These are phyloP conservation scores for Craterostigma plantagineum DNA, from an alignment of 257 asterid species.

Conservation along the genomic window DNA sequence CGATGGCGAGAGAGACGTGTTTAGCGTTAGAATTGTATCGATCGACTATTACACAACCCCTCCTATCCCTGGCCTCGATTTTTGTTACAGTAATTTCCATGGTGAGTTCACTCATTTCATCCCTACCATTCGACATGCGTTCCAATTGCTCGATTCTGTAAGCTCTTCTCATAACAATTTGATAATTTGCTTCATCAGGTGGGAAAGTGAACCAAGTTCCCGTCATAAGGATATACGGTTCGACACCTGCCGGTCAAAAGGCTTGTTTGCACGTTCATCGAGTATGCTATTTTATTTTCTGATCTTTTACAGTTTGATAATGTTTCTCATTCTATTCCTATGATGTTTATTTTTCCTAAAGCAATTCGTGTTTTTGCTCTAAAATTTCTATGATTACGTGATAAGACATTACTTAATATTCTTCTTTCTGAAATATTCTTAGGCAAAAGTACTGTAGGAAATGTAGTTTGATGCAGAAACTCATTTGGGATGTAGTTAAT, in stretches of 20 bases:
- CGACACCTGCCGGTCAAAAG: conserved; percentile 92
- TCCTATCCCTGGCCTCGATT: conserved; percentile 53
- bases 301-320: conserved; percentile 1
- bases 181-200: conserved; percentile 22
- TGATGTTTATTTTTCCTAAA: background rate
- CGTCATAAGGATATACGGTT: conserved; percentile 70
- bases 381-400: background rate
- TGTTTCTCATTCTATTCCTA: background rate
- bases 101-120: conserved; percentile 23
- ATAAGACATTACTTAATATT: background rate
- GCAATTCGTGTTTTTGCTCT: background rate
- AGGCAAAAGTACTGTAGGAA: too few species aligned
- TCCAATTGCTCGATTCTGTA: background rate
- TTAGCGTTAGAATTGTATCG: conserved; percentile 72
- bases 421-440: too few species aligned
- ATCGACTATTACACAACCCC: conserved; percentile 71
- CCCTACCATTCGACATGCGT: background rate
- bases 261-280: conserved; percentile 84
- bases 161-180: conserved; percentile 3
- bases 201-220: conserved; percentile 91
- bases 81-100: conserved; percentile 53
- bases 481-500: too few species aligned
- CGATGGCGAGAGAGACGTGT: conserved; percentile 28
- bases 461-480: too few species aligned
- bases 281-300: conserved; percentile 33